phyloP scores from a whole-genome alignment of 768 basidiomycete species.

The Tylopilus vinaceipallidus region DNA sequence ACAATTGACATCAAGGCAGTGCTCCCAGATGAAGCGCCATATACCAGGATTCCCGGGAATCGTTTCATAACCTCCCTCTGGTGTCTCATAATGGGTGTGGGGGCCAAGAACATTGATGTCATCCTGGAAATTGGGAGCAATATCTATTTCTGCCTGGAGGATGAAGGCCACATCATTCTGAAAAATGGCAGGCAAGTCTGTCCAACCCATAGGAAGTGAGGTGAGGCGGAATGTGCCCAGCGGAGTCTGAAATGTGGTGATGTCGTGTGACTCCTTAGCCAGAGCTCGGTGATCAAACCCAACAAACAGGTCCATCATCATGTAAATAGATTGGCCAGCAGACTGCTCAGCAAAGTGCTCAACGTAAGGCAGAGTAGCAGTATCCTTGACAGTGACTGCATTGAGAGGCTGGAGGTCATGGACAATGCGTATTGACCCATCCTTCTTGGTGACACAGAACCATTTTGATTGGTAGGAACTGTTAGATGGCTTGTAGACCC shows the following conservation, averaged over 20 bases:
- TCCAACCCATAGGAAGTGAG: constrained; percentile 42
- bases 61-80: constrained; percentile 6
- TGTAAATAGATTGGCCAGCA: constrained; percentile 1
- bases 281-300: not conserved
- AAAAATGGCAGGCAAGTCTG: constrained; percentile 39
- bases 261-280: constrained; percentile 25
- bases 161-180: constrained; percentile 40
- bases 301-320: not conserved
- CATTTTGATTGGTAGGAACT: constrained; percentile 38
- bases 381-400: constrained; percentile 7
- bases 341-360: constrained; percentile 18
- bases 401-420: constrained; percentile 28
- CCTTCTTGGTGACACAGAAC: constrained; percentile 39
- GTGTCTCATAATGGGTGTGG: constrained; percentile 30
- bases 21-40: constrained; percentile 25
- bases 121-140: constrained; percentile 38
- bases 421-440: constrained; percentile 19
- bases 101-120: constrained; percentile 39
- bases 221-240: constrained; percentile 33
- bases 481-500: constrained; percentile 41
- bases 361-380: constrained; percentile 9
- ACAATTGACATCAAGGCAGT: constrained; percentile 26
- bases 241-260: constrained; percentile 44
- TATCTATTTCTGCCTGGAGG: constrained; percentile 38
- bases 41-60: constrained; percentile 14